Conservation (phyloP, 257 asterid species). For the Primulina tabacum region DNA sequence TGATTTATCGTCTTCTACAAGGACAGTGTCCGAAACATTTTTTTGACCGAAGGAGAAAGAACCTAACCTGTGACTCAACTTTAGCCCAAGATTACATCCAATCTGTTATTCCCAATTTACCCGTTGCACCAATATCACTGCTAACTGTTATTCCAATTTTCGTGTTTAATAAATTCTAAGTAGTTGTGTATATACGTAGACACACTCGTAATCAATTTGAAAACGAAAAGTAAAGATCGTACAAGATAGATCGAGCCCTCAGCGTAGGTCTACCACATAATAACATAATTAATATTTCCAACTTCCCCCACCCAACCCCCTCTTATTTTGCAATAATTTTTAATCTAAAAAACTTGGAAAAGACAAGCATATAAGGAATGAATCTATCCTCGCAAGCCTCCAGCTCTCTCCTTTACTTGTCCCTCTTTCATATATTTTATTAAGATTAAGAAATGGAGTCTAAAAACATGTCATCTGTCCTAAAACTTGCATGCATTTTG, state of each 20-base stretch:
- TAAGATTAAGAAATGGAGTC: conserved; percentile 33
- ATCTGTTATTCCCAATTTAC: too few relatives aligned
- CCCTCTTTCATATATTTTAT: too few relatives aligned
- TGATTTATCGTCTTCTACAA: too few relatives aligned
- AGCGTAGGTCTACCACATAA: background rate
- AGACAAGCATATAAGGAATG: conserved; percentile 23
- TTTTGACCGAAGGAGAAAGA: too few relatives aligned
- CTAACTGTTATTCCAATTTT: too few relatives aligned
- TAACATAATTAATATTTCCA: conserved; percentile 31
- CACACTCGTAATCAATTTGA: background rate
- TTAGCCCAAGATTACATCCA: too few relatives aligned
- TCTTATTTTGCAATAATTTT: conserved; percentile 14
- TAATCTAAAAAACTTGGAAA: background rate
- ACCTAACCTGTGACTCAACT: too few relatives aligned
- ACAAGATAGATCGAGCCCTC: background rate
- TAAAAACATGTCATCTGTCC: background rate
- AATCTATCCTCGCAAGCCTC: background rate
- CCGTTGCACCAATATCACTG: too few relatives aligned
- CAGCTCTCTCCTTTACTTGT: background rate
- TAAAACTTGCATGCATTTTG: background rate
- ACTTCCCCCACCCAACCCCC: conserved; percentile 31
- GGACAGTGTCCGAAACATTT: too few relatives aligned
- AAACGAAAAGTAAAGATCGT: background rate
- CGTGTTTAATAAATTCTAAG: too few relatives aligned
- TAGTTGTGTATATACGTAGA: too few relatives aligned